Base-by-base conservation (phyloP, 2,329 filamentous ascomycete species). In the Westerdykella ornata region DNA sequence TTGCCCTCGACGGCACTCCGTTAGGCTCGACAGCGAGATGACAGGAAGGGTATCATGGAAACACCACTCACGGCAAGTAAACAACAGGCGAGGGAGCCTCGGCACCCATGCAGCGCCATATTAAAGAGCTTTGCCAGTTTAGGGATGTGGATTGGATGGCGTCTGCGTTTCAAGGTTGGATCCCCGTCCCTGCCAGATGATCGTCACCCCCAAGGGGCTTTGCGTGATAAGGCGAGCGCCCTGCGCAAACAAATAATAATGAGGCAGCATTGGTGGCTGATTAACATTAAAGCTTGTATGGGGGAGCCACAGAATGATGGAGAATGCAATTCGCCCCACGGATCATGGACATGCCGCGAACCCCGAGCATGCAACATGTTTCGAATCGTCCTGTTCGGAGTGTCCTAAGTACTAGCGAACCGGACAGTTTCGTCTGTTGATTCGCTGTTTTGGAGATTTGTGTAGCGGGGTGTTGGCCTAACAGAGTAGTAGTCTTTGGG, bases 81-180 rank as follows among this genome's bases (percentile, higher is more conserved):
- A 52, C 47, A 53, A 41, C 43, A 43, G 49, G 38, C 38, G 35
- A 37, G 14, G 16, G 42, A 17, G 30, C 11, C 57, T 62, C 62
- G 57, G 58, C 57, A 51, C 46, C n/a, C 38, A 52, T 43, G 59
- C 54, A 50, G 35, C 43, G 45, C 41, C 30, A 61, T 49, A 60
- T 60, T 59, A 52, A 49, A 38, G 22, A 47, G 46, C 57, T 17
- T 62, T 62, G 60, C 58, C 56, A 41, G 41, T 50, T 54, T 59
- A 59, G 56, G 57, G 53, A 57, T 60, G 49, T 57, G 49, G 39
- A 39, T 47, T 46, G 53, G 47, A 30, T 37, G 45, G 39, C 43
- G 37, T 40, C 41, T 42, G 42, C 44, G 37, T 39, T 38, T 52
- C 42, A 48, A 45, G 37, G 36, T 51, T 43, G 40, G 47, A 47